phyloP scores from a whole-genome alignment of 768 basidiomycete genomes.

The Lentinus brumalis region DNA sequence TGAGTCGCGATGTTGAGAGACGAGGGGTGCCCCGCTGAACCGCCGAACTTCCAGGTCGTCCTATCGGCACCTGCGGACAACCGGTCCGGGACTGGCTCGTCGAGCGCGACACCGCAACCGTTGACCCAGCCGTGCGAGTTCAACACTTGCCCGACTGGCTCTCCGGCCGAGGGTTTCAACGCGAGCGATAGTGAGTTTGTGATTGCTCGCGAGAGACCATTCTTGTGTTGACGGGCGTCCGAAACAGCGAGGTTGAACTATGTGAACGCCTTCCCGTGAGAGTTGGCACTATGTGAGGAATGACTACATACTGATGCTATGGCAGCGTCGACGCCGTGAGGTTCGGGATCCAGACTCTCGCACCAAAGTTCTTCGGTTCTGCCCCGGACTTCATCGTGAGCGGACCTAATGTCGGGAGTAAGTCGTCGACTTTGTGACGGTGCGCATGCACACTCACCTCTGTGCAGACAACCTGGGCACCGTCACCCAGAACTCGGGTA shows the following conservation, averaged over 20 bases:
- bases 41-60: constrained; percentile 35
- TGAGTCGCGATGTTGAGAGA: constrained; percentile 19
- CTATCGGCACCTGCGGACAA: constrained; percentile 50
- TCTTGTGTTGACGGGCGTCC: neutral
- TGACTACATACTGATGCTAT: neutral
- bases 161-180: constrained; percentile 46
- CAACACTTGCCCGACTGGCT: constrained; percentile 42
- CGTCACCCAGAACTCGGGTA: constrained; percentile 22
- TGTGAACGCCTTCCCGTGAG: constrained; percentile 44
- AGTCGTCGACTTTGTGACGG: neutral
- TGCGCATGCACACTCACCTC: neutral
- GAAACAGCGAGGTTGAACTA: constrained; percentile 41
- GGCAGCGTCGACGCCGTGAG: constrained; percentile 39
- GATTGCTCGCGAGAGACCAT: neutral
- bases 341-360: constrained; percentile 41
- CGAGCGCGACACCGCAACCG: constrained; percentile 35
- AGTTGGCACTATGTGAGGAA: neutral
- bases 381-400: constrained; percentile 41
- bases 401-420: constrained; percentile 38
- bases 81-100: constrained; percentile 48
- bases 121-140: constrained; percentile 43
- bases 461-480: constrained; percentile 19
- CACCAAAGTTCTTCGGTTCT: constrained; percentile 36
- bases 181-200: constrained; percentile 38
- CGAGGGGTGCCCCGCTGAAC: neutral